A percentile compares a stretch with the other conserved stretches of the same genome.
Evolutionary conservation across 208 protist species (phyloP).

Genomic region (Angomonas ambiguus): DNA sequence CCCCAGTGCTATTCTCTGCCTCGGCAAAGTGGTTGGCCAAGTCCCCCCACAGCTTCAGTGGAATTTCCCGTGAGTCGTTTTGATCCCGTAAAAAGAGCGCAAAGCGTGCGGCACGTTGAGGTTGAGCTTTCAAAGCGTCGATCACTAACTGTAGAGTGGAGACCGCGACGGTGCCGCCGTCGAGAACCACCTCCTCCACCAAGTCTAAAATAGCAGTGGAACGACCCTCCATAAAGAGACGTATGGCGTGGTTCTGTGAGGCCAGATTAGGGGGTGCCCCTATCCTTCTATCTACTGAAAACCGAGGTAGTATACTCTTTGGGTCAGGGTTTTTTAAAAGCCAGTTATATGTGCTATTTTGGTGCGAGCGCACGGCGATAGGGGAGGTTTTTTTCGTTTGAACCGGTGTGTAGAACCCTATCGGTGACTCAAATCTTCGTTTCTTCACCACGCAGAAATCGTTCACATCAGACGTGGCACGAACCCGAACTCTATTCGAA

Average conservation of each 20-base stretch:
- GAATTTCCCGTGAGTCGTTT: neutral
- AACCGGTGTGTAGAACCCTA: neutral
- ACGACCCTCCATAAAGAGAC: neutral
- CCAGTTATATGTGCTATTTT: conserved; percentile 1
- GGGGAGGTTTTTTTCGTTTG: neutral
- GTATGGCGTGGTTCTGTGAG: neutral
- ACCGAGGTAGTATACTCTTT: neutral
- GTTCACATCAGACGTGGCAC: neutral
- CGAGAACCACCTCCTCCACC: neutral
- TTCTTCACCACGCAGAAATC: conserved; percentile 4
- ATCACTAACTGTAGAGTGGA: neutral
- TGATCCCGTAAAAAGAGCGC: neutral
- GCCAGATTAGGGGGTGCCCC: neutral
- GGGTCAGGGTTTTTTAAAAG: neutral
- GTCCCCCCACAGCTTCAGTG: neutral
- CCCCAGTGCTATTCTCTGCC: neutral
- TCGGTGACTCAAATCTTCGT: neutral
- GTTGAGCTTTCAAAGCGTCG: neutral
- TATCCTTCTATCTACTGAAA: conserved; percentile 1
- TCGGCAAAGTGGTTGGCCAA: neutral
- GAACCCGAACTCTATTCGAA: neutral
- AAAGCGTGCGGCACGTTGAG: neutral
- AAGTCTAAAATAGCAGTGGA: neutral
- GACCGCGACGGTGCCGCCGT: neutral
- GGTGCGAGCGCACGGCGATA: neutral